phyloP scores from a whole-genome alignment of 2,329 filamentous ascomycete genomes.

The Diaporthe velutina region DNA sequence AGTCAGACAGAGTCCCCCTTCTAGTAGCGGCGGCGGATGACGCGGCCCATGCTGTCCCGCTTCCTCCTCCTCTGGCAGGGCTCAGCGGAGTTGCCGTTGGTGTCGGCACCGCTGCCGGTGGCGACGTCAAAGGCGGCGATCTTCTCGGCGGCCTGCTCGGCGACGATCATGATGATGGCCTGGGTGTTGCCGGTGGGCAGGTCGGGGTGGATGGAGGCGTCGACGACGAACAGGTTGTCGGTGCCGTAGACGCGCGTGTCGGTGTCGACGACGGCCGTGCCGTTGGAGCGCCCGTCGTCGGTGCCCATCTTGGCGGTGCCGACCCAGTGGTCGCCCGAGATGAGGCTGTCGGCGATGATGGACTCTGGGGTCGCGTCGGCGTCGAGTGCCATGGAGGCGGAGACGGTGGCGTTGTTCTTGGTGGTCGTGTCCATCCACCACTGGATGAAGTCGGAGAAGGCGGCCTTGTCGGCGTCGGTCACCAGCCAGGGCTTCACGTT shows the following conservation, averaged over 20 bases:
- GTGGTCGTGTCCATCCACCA: constrained; percentile 37
- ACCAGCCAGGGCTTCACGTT: constrained; percentile 43
- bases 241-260: constrained; percentile 71
- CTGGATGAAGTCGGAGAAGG: constrained; percentile 37
- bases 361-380: neutral
- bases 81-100: neutral
- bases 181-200: constrained; percentile 73
- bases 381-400: constrained; percentile 19
- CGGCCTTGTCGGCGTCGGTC: constrained; percentile 42
- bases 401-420: constrained; percentile 4
- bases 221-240: constrained; percentile 73
- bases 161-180: constrained; percentile 55
- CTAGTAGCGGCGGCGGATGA: constrained; percentile 23
- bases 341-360: constrained; percentile 22
- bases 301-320: constrained; percentile 69
- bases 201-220: constrained; percentile 74
- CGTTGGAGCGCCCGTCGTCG: constrained; percentile 62
- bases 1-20: neutral
- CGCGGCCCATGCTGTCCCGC: constrained; percentile 9
- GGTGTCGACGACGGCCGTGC: constrained; percentile 67
- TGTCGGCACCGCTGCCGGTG: neutral
- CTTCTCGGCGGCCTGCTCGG: constrained; percentile 52
- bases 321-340: constrained; percentile 37
- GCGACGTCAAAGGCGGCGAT: constrained; percentile 35
- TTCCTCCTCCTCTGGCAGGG: constrained; percentile 14